Conservation (phyloP, 257 asterid species). For the Striga asiatica region DNA sequence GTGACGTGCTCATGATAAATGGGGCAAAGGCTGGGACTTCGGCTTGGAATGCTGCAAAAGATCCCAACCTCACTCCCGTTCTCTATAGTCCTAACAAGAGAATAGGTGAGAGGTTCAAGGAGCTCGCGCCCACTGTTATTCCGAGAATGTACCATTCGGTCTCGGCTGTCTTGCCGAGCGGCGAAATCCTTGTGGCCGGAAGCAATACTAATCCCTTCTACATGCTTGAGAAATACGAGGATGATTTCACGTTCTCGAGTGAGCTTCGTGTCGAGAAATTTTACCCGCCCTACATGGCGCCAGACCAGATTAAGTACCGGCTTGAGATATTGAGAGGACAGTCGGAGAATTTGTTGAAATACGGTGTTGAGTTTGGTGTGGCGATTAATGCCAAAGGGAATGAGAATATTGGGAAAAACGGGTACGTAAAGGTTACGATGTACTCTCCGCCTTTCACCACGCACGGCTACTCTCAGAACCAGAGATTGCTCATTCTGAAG, state of each 20-base stretch:
- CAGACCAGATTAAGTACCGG: constrained; percentile 26
- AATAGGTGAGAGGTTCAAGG: constrained; percentile 39
- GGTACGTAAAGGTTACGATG: constrained; percentile 48
- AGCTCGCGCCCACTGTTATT: constrained; percentile 31
- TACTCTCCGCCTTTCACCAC: constrained; percentile 90
- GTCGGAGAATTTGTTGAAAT: constrained; percentile 23
- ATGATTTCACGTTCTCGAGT: constrained; percentile 33
- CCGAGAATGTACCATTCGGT: constrained; percentile 82
- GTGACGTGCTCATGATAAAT: constrained; percentile 46
- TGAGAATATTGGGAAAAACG: neutral
- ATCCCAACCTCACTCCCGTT: constrained; percentile 50
- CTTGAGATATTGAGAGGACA: constrained; percentile 20
- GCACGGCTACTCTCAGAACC: constrained; percentile 78
- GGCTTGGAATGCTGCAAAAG: constrained; percentile 62
- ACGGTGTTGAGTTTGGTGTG: constrained; percentile 34
- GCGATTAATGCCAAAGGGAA: constrained; percentile 4
- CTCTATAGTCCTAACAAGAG: constrained; percentile 40
- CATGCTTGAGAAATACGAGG: constrained; percentile 16
- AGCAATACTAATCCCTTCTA: constrained; percentile 65
- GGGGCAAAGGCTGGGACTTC: constrained; percentile 76
- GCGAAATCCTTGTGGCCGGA: constrained; percentile 60
- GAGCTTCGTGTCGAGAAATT: constrained; percentile 76
- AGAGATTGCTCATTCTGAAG: constrained; percentile 60
- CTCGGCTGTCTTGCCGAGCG: constrained; percentile 53
- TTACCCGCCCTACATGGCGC: constrained; percentile 65